Conservation (phyloP, 192 early-diverging fungal species). For the Coemansia sp. region DNA sequence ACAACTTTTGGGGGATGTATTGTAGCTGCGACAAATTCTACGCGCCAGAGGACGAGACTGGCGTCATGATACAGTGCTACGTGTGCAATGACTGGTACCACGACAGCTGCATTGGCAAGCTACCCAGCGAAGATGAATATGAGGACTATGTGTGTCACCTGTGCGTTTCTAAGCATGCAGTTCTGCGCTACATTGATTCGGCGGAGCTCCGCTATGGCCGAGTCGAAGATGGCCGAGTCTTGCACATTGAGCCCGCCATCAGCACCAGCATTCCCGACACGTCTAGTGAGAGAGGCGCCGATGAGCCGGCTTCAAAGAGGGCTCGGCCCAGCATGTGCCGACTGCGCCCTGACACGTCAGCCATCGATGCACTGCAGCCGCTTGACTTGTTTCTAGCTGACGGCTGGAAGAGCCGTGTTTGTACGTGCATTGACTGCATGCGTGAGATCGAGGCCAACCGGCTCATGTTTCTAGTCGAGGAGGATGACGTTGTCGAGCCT, state of each 20-base stretch:
- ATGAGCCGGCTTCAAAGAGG: conserved; percentile 20
- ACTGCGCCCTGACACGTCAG: conserved; percentile 24
- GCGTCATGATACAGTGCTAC: conserved; percentile 81
- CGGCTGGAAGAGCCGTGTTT: conserved; percentile 73
- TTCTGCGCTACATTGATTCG: conserved; percentile 34
- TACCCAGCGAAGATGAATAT: conserved; percentile 33
- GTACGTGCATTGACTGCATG: conserved; percentile 66
- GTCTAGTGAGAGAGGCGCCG: neutral
- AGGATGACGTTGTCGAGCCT: conserved; percentile 71
- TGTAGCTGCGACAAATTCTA: conserved; percentile 83
- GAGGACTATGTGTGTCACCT: conserved; percentile 46
- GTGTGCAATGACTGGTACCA: conserved; percentile 88
- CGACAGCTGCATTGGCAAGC: conserved; percentile 65
- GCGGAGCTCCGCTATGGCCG: conserved; percentile 18
- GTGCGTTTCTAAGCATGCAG: conserved; percentile 24
- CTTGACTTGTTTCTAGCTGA: conserved; percentile 68
- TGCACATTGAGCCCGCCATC: neutral
- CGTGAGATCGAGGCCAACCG: conserved; percentile 46
- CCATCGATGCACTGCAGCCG: conserved; percentile 42
- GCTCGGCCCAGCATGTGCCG: conserved; percentile 12
- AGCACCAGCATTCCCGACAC: neutral
- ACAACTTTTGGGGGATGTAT: conserved; percentile 81
- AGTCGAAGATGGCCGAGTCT: conserved; percentile 13
- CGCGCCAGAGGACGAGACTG: conserved; percentile 68
- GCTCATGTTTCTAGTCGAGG: conserved; percentile 57